Evolutionary conservation across 352 stramenopile genomes (phyloP), one percentile per base, ranked within the genome.

Genomic region (Pseudoperonospora humuli): DNA sequence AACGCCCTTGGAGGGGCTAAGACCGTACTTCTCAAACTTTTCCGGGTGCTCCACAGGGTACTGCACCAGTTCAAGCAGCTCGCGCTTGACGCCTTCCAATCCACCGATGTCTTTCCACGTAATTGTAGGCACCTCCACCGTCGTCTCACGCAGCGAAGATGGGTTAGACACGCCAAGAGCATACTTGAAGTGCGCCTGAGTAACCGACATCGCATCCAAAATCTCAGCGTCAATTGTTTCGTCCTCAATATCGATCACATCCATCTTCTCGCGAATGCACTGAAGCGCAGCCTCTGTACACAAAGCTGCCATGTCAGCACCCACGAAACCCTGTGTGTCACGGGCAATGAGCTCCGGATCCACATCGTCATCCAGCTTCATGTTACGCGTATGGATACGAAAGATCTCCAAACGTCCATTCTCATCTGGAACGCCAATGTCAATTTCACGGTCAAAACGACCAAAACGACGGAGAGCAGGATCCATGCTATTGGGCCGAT

Each of bases 211-310:
- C 25, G 90, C 93, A 67, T 98, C 95, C 50, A 99, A 80, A 41
- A 99, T 97, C 65, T 99, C 96, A 1, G 96, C 96, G 67, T 99
- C 96, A 67, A 99, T 99, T 37, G 83, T 90, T 49, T 99, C 96
- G 44, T 99, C 96, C 56, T 99, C 97, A 67, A 99, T 99, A 64
- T 99, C 97, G 61, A 99, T 99, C 41, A 99, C 83, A 67, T 99
- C 96, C 96, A 99, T 99, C 85, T 99, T 99, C 68, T 99, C 96
- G 23, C 96, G 84, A 52, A 99, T 99, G 64, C 96, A 99, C 73
- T 99, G 95, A 73, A 98, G 93, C 27, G 95, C 95, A 21, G 86
- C 85, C 66, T 99, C 96, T 18, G 95, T 99, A 78, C 96, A 99
- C 28, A 99, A 78, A 6, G 96, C 95, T 17, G 96, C 96, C 75